Evolutionary conservation across 306 rosid species (phyloP), one percentile per base, ranked within the genome.

Genomic region (Rosa rugosa): DNA sequence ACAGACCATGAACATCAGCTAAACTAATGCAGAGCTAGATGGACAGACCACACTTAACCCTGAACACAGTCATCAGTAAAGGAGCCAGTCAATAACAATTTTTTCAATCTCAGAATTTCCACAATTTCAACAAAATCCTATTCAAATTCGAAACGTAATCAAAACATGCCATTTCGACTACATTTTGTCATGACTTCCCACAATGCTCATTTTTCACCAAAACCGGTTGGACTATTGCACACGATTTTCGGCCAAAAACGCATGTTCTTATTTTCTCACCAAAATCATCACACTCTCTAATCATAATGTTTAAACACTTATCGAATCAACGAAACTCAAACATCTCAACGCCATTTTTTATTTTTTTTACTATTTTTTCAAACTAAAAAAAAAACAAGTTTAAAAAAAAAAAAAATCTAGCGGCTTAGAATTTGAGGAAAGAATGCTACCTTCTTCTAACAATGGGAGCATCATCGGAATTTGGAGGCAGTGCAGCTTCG

Each of bases 401-500:
- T 40, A 41, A 41, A 18, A 18, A 20, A 20, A 1, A 18, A 20
- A 1, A 7, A 20, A 54, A 20, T 51, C 16, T 1, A 56, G 31
- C 64, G 22, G 11, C 63, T n/a, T 56, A 56, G 11, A 57, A 22
- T n/a, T n/a, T 57, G 64, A 22, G 64, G 31, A n/a, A 57, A 57
- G 0, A 3, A 57, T n/a, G 17, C 25, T n/a, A 94, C 99, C 99
- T 90, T 92, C 78, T 89, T 10, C 76, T 87, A 27, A 27, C 27
- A 27, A 27, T 27, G 27, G 27, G 27, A 27, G 75, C 41, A 59
- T 85, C 50, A 47, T 7, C 70, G 81, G 75, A 36, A 46, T 47
- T 77, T 14, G 85, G 81, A 79, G 56, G 50, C 77, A 75, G 34
- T 45, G 97, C 89, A 8, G 88, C 91, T 82, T 94, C 97, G 45